Evolutionary conservation across 345 rosid species (phyloP), one percentile per base, ranked within the genome.

Genomic region (Salix purpurea): DNA sequence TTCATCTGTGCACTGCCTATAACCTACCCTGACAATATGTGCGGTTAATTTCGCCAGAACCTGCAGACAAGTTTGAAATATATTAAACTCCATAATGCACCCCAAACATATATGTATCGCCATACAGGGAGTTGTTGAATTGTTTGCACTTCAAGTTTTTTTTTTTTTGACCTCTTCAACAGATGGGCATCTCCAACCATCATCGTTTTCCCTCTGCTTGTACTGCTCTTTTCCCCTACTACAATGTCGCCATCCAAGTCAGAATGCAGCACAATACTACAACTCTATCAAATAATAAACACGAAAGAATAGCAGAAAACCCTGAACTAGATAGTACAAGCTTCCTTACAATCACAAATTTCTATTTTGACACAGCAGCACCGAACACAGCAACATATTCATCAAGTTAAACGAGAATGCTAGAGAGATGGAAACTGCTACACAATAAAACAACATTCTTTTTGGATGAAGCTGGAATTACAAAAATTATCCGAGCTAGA

Each of bases 1-100:
- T 88, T 96, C 98, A 82, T 96, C 97, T 75, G 79, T 80, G 80
- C 98, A 96, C 36, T 87, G 96, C 88, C 97, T 87, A 65, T 92
- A 88, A 88, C 90, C 96, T 68, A 93, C 93, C 81, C 86, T 83
- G 37, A 60, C 80, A 85, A 76, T 93, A 81, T 88, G 91, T 60
- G 95, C 88, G 71, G 91, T 89, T 80, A 96, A 81, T 78, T 88
- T 91, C 70, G 97, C 95, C 79, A 96, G 77, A 37, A 75, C 89
- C 97, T 92, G 89, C 42, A 74, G 66, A 65, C 79, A 52, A 78
- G 52, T 73, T 74, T 46, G 72, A 65, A 37, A 52, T 40, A 52
- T 48, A 82, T 70, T 36, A 36, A 69, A n/a, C 13, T 65, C 50
- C 58, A 70, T 8, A 34, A 15, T 28, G 13, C 15, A 46, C 19